Percentiles rank a stretch among this genome's conserved stretches.
Evolutionary conservation across 192 early-diverging fungal genomes (phyloP).

Genomic region (Gonapodya prolifera): DNA sequence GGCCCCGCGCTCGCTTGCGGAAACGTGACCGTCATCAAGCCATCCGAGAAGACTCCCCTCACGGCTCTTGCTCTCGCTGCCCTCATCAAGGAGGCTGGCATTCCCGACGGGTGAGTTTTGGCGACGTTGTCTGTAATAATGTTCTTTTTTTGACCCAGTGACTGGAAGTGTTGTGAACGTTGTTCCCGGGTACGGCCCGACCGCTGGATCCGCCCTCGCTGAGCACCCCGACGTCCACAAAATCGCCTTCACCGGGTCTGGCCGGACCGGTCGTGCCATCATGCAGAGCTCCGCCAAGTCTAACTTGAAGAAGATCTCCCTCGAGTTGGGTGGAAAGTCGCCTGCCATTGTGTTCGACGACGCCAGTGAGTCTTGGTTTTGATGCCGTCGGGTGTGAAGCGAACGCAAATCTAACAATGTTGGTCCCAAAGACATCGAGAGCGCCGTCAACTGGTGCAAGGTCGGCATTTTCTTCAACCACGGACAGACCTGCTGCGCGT

Average conservation of each 20-base stretch:
- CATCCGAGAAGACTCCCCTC: slow-evolving; percentile 21
- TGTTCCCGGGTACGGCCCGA: not conserved
- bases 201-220: not conserved
- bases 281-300: not conserved
- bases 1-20: slow-evolving; percentile 20
- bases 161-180: not conserved
- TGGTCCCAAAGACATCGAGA: not conserved
- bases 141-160: too few species aligned
- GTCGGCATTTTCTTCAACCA: not conserved
- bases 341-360: not conserved
- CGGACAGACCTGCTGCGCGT: not conserved
- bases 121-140: slow-evolving; percentile 5
- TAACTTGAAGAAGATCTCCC: not conserved
- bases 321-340: not conserved
- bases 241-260: not conserved
- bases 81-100: slow-evolving; percentile 19
- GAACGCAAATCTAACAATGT: slow-evolving; percentile 39
- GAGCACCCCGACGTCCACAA: not conserved
- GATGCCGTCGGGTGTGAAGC: slow-evolving; percentile 59
- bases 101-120: not conserved
- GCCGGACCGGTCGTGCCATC: not conserved
- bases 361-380: too few species aligned
- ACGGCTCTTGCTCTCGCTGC: slow-evolving; percentile 17
- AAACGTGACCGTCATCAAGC: slow-evolving; percentile 18
- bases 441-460: not conserved